Percentiles rank a stretch among this genome's conserved stretches.
phyloP scores from a whole-genome alignment of 306 rosid genomes.

The Lagenaria siceraria region DNA sequence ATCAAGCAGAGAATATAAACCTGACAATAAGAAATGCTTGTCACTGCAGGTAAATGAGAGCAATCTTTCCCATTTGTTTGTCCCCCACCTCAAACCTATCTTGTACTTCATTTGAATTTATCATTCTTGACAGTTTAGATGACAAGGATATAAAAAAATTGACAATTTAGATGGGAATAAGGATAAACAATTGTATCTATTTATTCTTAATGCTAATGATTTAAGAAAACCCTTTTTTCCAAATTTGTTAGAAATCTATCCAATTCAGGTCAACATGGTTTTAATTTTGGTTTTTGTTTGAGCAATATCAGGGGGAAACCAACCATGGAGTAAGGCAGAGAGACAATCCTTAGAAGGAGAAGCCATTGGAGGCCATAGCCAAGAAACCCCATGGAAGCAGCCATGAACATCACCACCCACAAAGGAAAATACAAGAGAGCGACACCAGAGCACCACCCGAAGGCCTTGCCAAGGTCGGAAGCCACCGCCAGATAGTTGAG shows the following conservation, averaged over 20 bases:
- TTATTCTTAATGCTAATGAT: neutral
- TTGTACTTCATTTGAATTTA: neutral
- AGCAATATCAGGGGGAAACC: neutral
- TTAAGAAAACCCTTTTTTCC: neutral
- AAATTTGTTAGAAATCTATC: neutral
- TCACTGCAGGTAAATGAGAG: neutral
- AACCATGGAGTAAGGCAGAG: constrained; percentile 73
- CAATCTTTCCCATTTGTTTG: neutral
- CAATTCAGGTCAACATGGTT: neutral
- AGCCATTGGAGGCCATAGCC: constrained; percentile 93
- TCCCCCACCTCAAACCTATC: neutral
- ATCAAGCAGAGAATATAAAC: constrained; percentile 55
- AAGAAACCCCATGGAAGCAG: constrained; percentile 64
- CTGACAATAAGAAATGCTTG: constrained; percentile 19
- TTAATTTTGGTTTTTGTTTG: neutral
- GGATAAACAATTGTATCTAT: neutral
- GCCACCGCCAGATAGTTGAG: constrained; percentile 69
- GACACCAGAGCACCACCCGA: constrained; percentile 89
- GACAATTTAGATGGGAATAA: neutral
- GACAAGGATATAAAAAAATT: neutral
- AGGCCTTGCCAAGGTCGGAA: constrained; percentile 71
- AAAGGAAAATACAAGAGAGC: constrained; percentile 53
- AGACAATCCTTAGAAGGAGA: constrained; percentile 28
- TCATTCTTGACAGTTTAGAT: neutral
- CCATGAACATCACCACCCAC: constrained; percentile 46